Evolutionary conservation across 179 eudicot species (phyloP).

Genomic region (Gypsophila paniculata): DNA sequence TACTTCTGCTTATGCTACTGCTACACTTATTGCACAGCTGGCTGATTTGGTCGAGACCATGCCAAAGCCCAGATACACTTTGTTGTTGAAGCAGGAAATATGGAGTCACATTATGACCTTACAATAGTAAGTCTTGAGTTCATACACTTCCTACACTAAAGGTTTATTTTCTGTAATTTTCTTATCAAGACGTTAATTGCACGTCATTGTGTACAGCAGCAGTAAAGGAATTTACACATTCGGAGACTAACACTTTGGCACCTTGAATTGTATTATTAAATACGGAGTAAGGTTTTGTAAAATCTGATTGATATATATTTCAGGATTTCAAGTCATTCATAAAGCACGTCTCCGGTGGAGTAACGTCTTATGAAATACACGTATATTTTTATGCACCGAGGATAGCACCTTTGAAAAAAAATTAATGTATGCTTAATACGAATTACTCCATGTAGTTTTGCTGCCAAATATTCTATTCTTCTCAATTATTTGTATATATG

Average conservation of each 20-base stretch:
- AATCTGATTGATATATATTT: slow-evolving; percentile 14
- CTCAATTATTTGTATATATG: too few species aligned
- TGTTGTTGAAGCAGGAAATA: slow-evolving; percentile 5
- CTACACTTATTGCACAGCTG: background rate
- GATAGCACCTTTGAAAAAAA: too few species aligned
- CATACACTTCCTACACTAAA: background rate
- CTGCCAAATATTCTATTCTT: too few species aligned
- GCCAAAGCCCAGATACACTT: slow-evolving; percentile 5
- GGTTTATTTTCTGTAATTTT: background rate
- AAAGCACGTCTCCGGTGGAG: background rate
- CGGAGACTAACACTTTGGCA: background rate
- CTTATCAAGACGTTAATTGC: background rate
- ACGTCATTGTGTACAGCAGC: slow-evolving; percentile 4
- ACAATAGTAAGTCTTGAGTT: slow-evolving; percentile 6
- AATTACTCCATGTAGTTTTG: too few species aligned
- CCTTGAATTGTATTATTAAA: background rate
- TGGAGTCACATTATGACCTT: slow-evolving; percentile 8
- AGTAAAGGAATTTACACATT: slow-evolving; percentile 3
- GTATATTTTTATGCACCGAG: background rate
- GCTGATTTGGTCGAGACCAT: background rate
- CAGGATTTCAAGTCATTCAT: slow-evolving; percentile 15
- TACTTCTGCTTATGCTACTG: background rate
- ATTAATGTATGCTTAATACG: too few species aligned
- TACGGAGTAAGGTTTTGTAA: slow-evolving; percentile 13
- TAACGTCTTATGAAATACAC: background rate